Evolutionary conservation across 2,329 filamentous ascomycete genomes (phyloP), one percentile per base, ranked within the genome.

Genomic region (Neophaeococcomyces aloes): DNA sequence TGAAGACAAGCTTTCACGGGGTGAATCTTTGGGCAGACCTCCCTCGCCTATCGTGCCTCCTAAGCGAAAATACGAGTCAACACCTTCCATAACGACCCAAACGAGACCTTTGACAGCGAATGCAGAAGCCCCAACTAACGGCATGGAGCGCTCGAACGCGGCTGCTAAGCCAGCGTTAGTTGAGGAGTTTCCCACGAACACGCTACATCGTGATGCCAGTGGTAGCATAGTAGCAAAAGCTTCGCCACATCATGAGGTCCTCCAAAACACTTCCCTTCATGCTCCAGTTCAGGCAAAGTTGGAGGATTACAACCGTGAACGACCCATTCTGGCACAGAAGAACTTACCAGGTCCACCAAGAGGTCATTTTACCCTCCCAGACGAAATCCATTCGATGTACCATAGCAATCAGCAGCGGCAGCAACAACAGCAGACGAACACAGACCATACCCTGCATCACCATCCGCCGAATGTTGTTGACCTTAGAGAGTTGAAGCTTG

Each of bases 51-150:
- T 63, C 41, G 57, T 61, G n/a, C 59, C 65, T 13, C 43, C 53
- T 19, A 71, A 70, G 54, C 61, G 69, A 42, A 65, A 67, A n/a
- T 68, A 70, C 46, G 67, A 71, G 49, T 59, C 64, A 29, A 65
- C 63, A 11, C 62, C 66, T 1, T 65, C 66, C 3, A 56, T 62
- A 14, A 62, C 33, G 17, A 11, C n/a, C 29, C 14, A 11, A 23
- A 7, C 29, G 27, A 32, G 38, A 41, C 65, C 69, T 18, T 50
- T 56, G 25, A 46, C 56, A 4, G 64, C 65, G 35, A 29, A 53
- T 17, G 48, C 48, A 2, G 60, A 62, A 62, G 27, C 51, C 43
- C n/a, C n/a, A n/a, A 31, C 56, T 13, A 14, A 33, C 58, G n/a
- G 51, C n/a, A 30, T 21, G 3, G 38, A 32, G 10, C 29, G 29